These are phyloP conservation scores for Albatrellus ellisii DNA, from an alignment of 768 basidiomycete genomes.

Conservation along the genomic window DNA sequence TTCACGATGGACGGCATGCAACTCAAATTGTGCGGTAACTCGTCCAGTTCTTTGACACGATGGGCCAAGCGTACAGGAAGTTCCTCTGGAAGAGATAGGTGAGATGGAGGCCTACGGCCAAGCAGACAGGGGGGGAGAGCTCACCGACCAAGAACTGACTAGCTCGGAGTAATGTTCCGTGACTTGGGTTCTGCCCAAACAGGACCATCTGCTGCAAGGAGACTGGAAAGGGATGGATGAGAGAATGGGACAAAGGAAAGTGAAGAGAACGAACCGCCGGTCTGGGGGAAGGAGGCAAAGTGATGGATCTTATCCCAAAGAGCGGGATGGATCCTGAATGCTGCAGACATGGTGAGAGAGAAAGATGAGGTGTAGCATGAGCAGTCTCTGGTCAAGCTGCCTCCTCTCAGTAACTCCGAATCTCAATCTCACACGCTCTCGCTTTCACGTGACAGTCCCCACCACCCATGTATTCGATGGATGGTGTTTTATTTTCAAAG, in stretches of 20 bases:
- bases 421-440: too few species aligned
- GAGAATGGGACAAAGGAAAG: constrained; percentile 1
- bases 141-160: constrained; percentile 77
- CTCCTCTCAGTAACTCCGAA: too few species aligned
- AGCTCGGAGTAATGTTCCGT: constrained; percentile 88
- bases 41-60: constrained; percentile 90
- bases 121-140: constrained; percentile 13
- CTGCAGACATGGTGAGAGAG: constrained; percentile 23
- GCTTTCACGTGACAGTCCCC: too few species aligned
- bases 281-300: constrained; percentile 87
- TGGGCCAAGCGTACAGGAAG: constrained; percentile 92
- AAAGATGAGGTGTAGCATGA: too few species aligned
- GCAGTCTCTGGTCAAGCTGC: too few species aligned
- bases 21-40: constrained; percentile 83
- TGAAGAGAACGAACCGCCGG: constrained; percentile 47
- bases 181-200: constrained; percentile 91
- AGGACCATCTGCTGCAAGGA: constrained; percentile 97
- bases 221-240: constrained; percentile 30
- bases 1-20: constrained; percentile 87
- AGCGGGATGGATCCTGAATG: constrained; percentile 60
- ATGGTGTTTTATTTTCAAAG: too few species aligned
- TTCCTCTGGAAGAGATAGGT: constrained; percentile 52
- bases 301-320: constrained; percentile 89
- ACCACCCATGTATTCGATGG: too few species aligned
- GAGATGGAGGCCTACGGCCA: neutral